Evolutionary conservation across 139 green algal species (phyloP).

Genomic region (Haematococcus sp.): DNA sequence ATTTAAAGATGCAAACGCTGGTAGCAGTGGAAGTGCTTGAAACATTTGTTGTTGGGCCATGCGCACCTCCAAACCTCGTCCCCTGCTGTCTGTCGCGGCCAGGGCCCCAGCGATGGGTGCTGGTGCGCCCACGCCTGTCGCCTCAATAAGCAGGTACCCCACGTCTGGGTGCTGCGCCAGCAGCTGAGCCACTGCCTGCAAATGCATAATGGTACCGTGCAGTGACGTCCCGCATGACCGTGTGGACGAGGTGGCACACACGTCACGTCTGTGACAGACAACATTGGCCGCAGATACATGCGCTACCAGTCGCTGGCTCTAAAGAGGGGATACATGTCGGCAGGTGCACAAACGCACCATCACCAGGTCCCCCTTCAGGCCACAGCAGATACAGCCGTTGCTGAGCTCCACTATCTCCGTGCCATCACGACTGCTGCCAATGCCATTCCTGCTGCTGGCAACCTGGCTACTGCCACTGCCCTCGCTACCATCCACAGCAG

Average conservation of each 20-base stretch:
- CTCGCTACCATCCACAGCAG: too few relatives aligned
- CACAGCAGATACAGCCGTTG: conserved; percentile 91
- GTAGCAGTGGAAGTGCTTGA: too few relatives aligned
- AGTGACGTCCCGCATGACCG: too few relatives aligned
- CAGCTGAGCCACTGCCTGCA: conserved; percentile 44
- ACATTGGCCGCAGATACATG: neutral
- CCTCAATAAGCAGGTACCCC: conserved; percentile 72
- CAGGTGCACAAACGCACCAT: conserved; percentile 14
- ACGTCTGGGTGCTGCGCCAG: conserved; percentile 30
- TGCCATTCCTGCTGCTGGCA: neutral
- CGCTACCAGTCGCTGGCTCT: too few relatives aligned
- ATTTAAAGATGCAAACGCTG: too few relatives aligned
- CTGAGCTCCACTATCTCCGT: conserved; percentile 57
- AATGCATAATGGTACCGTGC: too few relatives aligned
- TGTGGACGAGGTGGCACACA: too few relatives aligned
- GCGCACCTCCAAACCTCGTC: neutral
- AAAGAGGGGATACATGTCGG: too few relatives aligned
- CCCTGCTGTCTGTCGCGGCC: conserved; percentile 6
- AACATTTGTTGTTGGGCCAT: neutral
- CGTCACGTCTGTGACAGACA: too few relatives aligned
- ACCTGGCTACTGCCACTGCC: too few relatives aligned
- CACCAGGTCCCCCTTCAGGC: conserved; percentile 71
- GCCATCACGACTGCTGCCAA: neutral
- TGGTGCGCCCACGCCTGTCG: conserved; percentile 74
- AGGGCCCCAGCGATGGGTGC: conserved; percentile 48